These are phyloP conservation scores for Hevea brasiliensis DNA, from an alignment of 345 rosid species.

Conservation along the genomic window DNA sequence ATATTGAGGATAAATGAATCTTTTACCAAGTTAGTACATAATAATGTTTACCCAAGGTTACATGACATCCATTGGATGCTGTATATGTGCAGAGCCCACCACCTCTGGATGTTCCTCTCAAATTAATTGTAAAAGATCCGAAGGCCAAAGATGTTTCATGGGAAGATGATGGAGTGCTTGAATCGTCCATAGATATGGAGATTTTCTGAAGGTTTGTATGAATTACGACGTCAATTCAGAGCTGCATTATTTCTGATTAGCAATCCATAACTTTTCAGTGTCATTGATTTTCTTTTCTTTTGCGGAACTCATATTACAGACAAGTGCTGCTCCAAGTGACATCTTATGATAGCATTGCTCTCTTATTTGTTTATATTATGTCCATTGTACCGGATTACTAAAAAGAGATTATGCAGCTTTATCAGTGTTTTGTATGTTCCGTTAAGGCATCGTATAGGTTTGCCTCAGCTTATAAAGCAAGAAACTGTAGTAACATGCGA, in stretches of 20 bases:
- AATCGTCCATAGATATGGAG: constrained; percentile 55
- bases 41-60: too few species aligned
- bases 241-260: too few species aligned
- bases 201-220: constrained; percentile 47
- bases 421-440: too few species aligned
- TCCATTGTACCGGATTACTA: too few species aligned
- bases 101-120: constrained; percentile 58
- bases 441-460: too few species aligned
- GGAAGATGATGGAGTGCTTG: constrained; percentile 89
- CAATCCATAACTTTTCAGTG: too few species aligned
- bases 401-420: not conserved
- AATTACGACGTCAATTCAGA: too few species aligned
- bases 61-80: too few species aligned
- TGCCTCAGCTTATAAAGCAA: not conserved
- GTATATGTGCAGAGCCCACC: constrained; percentile 68
- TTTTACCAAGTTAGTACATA: too few species aligned
- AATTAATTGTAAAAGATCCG: constrained; percentile 54
- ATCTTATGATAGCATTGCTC: too few species aligned
- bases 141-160: constrained; percentile 59
- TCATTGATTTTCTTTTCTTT: not conserved
- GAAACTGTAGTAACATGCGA: too few species aligned
- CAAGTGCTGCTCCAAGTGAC: not conserved
- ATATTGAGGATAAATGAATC: too few species aligned
- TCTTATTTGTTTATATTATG: not conserved
- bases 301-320: not conserved